Conservation (phyloP, 2,329 filamentous ascomycete genomes). For the Cercospora canescens region DNA sequence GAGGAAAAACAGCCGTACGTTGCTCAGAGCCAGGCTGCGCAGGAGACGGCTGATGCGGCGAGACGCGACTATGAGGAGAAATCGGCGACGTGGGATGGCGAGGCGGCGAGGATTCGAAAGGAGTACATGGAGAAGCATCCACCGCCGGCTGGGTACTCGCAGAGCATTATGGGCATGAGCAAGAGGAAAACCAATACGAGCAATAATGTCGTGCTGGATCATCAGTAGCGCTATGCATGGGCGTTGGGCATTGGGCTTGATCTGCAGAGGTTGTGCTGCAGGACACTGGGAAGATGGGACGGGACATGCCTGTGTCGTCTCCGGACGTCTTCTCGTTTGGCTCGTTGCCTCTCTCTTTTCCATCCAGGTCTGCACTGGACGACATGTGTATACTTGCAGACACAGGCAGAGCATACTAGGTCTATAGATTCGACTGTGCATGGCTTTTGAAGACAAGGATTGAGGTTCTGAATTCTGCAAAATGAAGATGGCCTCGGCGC, state of each 20-base stretch:
- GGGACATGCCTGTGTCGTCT: not conserved
- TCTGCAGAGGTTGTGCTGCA: not conserved
- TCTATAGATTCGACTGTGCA: not conserved
- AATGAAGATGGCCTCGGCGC: not conserved
- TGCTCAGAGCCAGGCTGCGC: slow-evolving; percentile 70
- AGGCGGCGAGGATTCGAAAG: slow-evolving; percentile 53
- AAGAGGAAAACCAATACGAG: slow-evolving; percentile 36
- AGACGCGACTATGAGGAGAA: slow-evolving; percentile 61
- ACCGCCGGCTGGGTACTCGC: slow-evolving; percentile 18
- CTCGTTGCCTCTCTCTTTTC: not conserved
- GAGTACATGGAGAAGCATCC: slow-evolving; percentile 40
- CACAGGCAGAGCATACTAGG: not conserved
- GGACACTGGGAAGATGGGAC: not conserved
- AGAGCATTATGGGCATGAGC: slow-evolving; percentile 26
- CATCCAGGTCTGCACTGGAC: not conserved
- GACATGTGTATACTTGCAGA: not conserved
- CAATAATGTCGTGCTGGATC: slow-evolving; percentile 33
- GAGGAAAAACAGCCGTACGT: slow-evolving; percentile 77
- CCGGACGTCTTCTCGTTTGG: not conserved
- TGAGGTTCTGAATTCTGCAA: not conserved
- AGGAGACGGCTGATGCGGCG: slow-evolving; percentile 61
- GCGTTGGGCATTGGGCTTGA: no score
- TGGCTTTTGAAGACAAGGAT: not conserved
- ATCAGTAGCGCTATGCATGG: slow-evolving; percentile 19
- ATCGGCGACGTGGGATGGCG: slow-evolving; percentile 71